Percentiles rank a stretch among this genome's conserved stretches.
These are phyloP conservation scores for Barnettozyma sp. DNA, from an alignment of 805 yeast species.

Conservation along the genomic window DNA sequence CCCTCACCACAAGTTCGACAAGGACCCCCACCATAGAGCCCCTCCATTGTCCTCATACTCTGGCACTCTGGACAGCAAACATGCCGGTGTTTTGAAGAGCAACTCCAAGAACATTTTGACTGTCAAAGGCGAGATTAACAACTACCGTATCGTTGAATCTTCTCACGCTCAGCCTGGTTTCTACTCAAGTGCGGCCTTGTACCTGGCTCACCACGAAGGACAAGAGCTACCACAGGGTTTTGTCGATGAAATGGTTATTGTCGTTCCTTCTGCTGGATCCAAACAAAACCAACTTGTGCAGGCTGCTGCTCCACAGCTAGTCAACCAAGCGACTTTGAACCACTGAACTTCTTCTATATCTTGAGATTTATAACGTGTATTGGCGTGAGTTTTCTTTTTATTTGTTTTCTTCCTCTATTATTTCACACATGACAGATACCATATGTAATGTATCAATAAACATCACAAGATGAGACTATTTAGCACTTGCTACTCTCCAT, in stretches of 20 bases:
- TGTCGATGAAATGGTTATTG: conserved; percentile 5
- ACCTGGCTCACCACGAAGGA: conserved; percentile 7
- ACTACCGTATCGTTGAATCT: conserved; percentile 8
- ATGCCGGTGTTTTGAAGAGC: background rate
- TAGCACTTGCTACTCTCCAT: too few relatives aligned
- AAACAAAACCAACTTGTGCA: too few relatives aligned
- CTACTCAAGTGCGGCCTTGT: conserved; percentile 8
- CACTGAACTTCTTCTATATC: too few relatives aligned
- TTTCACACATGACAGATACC: too few relatives aligned
- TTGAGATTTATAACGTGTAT: too few relatives aligned
- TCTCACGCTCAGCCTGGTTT: conserved; percentile 8
- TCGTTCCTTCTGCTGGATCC: conserved; percentile 6
- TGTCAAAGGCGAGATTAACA: background rate
- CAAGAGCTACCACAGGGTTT: conserved; percentile 5
- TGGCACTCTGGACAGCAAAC: conserved; percentile 4
- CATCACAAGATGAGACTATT: too few relatives aligned
- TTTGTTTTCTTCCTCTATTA: too few relatives aligned
- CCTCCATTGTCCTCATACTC: background rate
- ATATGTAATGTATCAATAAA: too few relatives aligned
- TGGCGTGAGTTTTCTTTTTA: too few relatives aligned
- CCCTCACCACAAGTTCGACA: conserved; percentile 1
- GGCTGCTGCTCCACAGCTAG: conserved; percentile 4
- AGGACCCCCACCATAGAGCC: background rate
- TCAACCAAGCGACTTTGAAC: conserved; percentile 7
- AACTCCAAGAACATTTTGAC: background rate